Percentiles rank a stretch among this genome's conserved stretches.
These are phyloP conservation scores for Fusarium bulbicola DNA, from an alignment of 2,329 filamentous ascomycete genomes.

Conservation along the genomic window DNA sequence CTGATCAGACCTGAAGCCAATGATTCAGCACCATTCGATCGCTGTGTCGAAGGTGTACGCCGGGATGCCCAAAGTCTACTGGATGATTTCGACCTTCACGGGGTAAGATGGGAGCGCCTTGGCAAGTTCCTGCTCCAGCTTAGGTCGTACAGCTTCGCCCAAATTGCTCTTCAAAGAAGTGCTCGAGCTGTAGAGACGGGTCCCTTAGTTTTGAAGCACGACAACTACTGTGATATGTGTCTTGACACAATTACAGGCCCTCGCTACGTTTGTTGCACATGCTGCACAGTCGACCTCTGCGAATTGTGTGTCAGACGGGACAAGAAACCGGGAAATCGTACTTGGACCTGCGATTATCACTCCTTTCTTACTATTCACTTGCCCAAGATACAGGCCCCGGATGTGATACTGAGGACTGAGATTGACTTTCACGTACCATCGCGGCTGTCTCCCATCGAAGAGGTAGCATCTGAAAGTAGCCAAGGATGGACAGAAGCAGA, in stretches of 20 bases:
- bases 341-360: conserved; percentile 22
- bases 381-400: background rate
- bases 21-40: background rate
- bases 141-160: conserved; percentile 15
- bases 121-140: conserved; percentile 22
- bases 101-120: conserved; percentile 16
- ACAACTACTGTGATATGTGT: conserved; percentile 17
- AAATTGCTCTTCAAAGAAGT: conserved; percentile 19
- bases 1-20: background rate
- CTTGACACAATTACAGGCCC: conserved; percentile 1
- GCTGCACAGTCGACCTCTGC: conserved; percentile 18
- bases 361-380: background rate
- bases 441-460: conserved; percentile 6
- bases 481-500: background rate
- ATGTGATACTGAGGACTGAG: background rate
- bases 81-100: background rate
- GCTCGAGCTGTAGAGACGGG: conserved; percentile 1
- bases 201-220: conserved; percentile 15
- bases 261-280: conserved; percentile 10
- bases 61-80: conserved; percentile 14
- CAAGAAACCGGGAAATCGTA: conserved; percentile 6
- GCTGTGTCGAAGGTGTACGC: conserved; percentile 12
- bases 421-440: background rate
- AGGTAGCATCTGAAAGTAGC: background rate
- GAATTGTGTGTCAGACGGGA: background rate